Evolutionary conservation across 331 rosid species (phyloP).

Genomic region (Phaseolus coccineus): DNA sequence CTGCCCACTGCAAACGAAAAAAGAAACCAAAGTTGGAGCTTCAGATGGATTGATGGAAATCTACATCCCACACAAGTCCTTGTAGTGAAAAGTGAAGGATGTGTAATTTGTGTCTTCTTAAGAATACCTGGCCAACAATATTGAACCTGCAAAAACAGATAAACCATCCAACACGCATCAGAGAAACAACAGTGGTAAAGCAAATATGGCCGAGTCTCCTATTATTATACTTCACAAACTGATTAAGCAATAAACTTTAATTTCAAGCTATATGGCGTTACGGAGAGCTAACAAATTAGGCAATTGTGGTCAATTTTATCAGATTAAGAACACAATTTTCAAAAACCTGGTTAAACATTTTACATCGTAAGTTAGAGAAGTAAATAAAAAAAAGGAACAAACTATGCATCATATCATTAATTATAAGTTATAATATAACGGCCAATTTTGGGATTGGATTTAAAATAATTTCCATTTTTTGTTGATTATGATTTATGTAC

Average conservation of each 20-base stretch:
- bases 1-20: slow-evolving; percentile 92
- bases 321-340: not conserved
- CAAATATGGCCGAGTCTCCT: slow-evolving; percentile 28
- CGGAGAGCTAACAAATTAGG: not conserved
- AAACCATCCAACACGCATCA: slow-evolving; percentile 46
- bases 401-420: not conserved
- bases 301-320: not conserved
- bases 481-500: not conserved
- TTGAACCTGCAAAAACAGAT: slow-evolving; percentile 82
- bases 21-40: slow-evolving; percentile 46
- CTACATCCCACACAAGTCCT: slow-evolving; percentile 44
- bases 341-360: slow-evolving; percentile 15
- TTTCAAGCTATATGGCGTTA: not conserved
- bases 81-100: slow-evolving; percentile 46
- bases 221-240: not conserved
- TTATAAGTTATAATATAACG: not conserved
- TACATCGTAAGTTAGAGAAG: not conserved
- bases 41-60: slow-evolving; percentile 22
- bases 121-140: slow-evolving; percentile 94
- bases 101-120: slow-evolving; percentile 36
- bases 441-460: not conserved
- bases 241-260: not conserved
- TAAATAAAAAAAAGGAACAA: slow-evolving; percentile 3
- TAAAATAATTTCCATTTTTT: slow-evolving; percentile 7
- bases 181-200: slow-evolving; percentile 38